Evolutionary conservation across 83 land plant species (phyloP).

Genomic region (Larix sibirica): DNA sequence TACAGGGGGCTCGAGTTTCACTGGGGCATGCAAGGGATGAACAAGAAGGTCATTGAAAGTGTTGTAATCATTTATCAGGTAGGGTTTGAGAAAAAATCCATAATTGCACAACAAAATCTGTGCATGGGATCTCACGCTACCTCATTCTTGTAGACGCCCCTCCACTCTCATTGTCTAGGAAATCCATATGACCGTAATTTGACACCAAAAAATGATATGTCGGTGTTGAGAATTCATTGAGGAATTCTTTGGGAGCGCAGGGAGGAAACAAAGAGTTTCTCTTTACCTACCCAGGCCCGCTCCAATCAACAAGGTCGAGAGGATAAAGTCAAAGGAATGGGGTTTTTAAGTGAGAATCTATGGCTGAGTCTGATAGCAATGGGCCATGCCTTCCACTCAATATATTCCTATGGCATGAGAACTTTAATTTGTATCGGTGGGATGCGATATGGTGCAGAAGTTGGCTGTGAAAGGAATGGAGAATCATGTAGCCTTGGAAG

Average conservation of each 20-base stretch:
- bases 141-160: slow-evolving; percentile 57
- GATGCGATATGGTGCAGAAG: slow-evolving; percentile 47
- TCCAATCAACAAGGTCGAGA: slow-evolving; percentile 39
- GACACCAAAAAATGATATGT: slow-evolving; percentile 58
- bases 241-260: slow-evolving; percentile 80
- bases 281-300: slow-evolving; percentile 55
- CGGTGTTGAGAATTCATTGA: slow-evolving; percentile 50
- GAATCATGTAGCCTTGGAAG: slow-evolving; percentile 45
- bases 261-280: slow-evolving; percentile 55
- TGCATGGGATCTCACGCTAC: slow-evolving; percentile 37
- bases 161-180: slow-evolving; percentile 67
- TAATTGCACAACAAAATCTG: slow-evolving; percentile 15
- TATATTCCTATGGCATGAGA: slow-evolving; percentile 38
- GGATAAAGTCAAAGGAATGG: slow-evolving; percentile 33
- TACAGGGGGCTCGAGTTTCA: too few relatives aligned
- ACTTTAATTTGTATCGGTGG: slow-evolving; percentile 31
- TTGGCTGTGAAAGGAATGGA: slow-evolving; percentile 41
- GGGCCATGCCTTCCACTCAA: slow-evolving; percentile 36
- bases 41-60: too few relatives aligned
- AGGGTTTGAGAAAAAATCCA: slow-evolving; percentile 31
- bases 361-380: slow-evolving; percentile 31
- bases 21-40: too few relatives aligned
- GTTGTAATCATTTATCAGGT: too few relatives aligned
- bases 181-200: slow-evolving; percentile 83
- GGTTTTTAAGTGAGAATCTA: slow-evolving; percentile 25